These are phyloP conservation scores for Apiotrichum gamsii DNA, from an alignment of 1,284 basidiomycete species.

Conservation along the genomic window DNA sequence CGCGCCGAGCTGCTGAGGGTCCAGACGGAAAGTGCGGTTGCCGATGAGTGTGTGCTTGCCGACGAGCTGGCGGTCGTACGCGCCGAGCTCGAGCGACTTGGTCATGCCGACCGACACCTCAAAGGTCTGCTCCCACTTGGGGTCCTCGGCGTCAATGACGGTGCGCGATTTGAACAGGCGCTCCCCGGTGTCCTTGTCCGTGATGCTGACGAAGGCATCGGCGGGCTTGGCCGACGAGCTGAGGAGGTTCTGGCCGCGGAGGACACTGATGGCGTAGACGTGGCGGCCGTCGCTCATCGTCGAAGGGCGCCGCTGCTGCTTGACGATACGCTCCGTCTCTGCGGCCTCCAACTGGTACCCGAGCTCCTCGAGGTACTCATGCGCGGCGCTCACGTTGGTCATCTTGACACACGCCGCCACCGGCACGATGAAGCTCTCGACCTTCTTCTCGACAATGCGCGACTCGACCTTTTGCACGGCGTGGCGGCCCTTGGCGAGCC, in stretches of 20 bases:
- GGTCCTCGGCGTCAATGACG: slow-evolving; percentile 40
- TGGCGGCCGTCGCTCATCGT: slow-evolving; percentile 3
- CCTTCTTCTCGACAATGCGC: slow-evolving; percentile 18
- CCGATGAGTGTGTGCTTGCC: slow-evolving; percentile 46
- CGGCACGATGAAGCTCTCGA: slow-evolving; percentile 6
- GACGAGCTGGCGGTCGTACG: slow-evolving; percentile 41
- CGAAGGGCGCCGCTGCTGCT: slow-evolving; percentile 12
- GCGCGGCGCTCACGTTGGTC: slow-evolving; percentile 41
- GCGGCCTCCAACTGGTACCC: slow-evolving; percentile 39
- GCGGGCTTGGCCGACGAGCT: slow-evolving; percentile 32
- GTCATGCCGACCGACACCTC: slow-evolving; percentile 30
- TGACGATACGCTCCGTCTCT: slow-evolving; percentile 37
- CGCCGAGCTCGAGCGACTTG: slow-evolving; percentile 36
- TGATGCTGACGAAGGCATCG: slow-evolving; percentile 39
- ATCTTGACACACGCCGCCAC: slow-evolving; percentile 40
- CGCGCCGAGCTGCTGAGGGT: slow-evolving; percentile 30
- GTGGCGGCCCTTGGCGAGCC: slow-evolving; percentile 46
- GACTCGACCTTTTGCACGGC: slow-evolving; percentile 41
- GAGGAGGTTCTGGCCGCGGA: slow-evolving; percentile 40
- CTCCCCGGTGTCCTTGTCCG: slow-evolving; percentile 30
- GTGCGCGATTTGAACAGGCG: slow-evolving; percentile 44
- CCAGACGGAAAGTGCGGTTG: slow-evolving; percentile 33
- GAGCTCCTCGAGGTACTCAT: slow-evolving; percentile 38
- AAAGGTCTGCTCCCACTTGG: slow-evolving; percentile 43
- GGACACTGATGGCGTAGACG: slow-evolving; percentile 34